These are phyloP conservation scores for Aspergillus haitiensis DNA, from an alignment of 495 filamentous ascomycete species.

Conservation along the genomic window DNA sequence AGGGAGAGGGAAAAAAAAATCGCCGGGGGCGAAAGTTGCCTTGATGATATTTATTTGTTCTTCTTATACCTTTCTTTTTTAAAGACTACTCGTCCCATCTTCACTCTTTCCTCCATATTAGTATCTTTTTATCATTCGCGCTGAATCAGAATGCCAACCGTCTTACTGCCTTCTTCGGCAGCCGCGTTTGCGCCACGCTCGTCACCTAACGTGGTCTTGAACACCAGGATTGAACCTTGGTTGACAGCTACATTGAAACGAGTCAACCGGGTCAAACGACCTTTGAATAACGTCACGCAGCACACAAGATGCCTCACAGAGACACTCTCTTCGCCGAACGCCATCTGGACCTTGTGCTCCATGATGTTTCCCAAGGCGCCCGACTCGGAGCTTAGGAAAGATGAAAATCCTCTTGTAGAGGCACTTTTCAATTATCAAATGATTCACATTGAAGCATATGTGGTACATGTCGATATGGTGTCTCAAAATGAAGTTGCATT, in stretches of 20 bases:
- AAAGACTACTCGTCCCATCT: slow-evolving; percentile 37
- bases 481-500: slow-evolving; percentile 96
- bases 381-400: slow-evolving; percentile 80
- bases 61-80: slow-evolving; percentile 30
- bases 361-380: slow-evolving; percentile 92
- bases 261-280: slow-evolving; percentile 96
- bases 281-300: slow-evolving; percentile 95
- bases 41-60: slow-evolving; percentile 39
- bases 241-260: slow-evolving; percentile 95
- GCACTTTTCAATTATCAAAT: slow-evolving; percentile 92
- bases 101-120: slow-evolving; percentile 28
- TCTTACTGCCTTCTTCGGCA: slow-evolving; percentile 91
- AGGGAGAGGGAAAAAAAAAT: slow-evolving; percentile 14
- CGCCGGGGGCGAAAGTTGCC: slow-evolving; percentile 51
- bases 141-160: slow-evolving; percentile 74
- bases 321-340: slow-evolving; percentile 84
- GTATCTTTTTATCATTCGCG: slow-evolving; percentile 33
- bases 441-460: slow-evolving; percentile 94
- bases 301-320: slow-evolving; percentile 97
- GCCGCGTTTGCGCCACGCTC: slow-evolving; percentile 94
- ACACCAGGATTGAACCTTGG: slow-evolving; percentile 94
- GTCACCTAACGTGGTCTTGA: slow-evolving; percentile 93
- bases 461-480: slow-evolving; percentile 99
- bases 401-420: slow-evolving; percentile 85
- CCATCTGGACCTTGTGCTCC: slow-evolving; percentile 94